Percentiles rank a stretch among this genome's conserved stretches.
phyloP scores from a whole-genome alignment of 2,329 filamentous ascomycete species.

The Cryphonectria radicalis region DNA sequence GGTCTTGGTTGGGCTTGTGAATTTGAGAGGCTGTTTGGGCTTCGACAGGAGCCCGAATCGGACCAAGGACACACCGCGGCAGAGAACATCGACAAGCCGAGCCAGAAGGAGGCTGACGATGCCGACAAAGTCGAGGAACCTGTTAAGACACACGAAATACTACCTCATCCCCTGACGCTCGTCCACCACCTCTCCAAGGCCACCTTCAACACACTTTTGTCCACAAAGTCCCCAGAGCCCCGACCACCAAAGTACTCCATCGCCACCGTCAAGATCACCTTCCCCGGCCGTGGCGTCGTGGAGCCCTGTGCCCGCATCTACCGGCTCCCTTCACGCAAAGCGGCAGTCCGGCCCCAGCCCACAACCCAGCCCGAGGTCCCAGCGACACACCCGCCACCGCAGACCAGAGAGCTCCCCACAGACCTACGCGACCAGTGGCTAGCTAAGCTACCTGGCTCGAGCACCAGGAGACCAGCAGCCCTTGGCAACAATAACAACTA shows the following conservation, averaged over 20 bases:
- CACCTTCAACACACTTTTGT: slow-evolving; percentile 39
- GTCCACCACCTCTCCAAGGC: slow-evolving; percentile 45
- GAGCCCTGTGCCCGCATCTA: slow-evolving; percentile 80
- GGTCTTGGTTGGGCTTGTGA: slow-evolving; percentile 84
- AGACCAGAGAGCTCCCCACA: slow-evolving; percentile 41
- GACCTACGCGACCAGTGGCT: slow-evolving; percentile 75
- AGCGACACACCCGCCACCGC: slow-evolving; percentile 44
- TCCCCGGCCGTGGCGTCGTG: slow-evolving; percentile 73
- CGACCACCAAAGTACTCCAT: slow-evolving; percentile 46
- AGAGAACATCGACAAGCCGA: slow-evolving; percentile 21
- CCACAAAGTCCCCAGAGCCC: slow-evolving; percentile 33
- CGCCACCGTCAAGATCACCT: slow-evolving; percentile 67
- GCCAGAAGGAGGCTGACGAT: slow-evolving; percentile 24
- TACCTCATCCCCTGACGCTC: slow-evolving; percentile 33
- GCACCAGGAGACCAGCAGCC: slow-evolving; percentile 32
- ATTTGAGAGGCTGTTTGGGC: slow-evolving; percentile 70
- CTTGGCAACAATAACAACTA: slow-evolving; percentile 31
- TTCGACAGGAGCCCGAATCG: slow-evolving; percentile 27
- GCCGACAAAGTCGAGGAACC: neutral
- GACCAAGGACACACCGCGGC: slow-evolving; percentile 28
- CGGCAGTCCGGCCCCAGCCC: slow-evolving; percentile 28
- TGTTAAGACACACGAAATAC: neutral
- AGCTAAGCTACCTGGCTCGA: slow-evolving; percentile 30
- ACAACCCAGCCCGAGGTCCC: slow-evolving; percentile 50
- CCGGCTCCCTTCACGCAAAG: slow-evolving; percentile 65